Evolutionary conservation across 768 basidiomycete species (phyloP), one percentile per base, ranked within the genome.

Genomic region (Collybiopsis confluens): DNA sequence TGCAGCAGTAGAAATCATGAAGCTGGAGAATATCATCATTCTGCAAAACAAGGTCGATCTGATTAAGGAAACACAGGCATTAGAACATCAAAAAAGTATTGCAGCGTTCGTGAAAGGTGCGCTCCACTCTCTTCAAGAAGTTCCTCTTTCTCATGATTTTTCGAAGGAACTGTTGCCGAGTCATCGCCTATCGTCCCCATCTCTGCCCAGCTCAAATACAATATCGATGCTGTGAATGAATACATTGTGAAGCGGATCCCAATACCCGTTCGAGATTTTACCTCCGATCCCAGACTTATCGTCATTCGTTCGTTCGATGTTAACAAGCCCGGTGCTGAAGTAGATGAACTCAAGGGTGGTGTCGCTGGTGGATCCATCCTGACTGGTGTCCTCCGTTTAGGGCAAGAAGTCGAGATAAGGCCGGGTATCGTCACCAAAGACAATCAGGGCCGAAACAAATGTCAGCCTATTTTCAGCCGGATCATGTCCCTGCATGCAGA

Each of bases 281-380:
- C 84, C 30, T 87, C 92, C 26, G 85, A 90, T 57, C 93, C 97
- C 0, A 85, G 88, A 30, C 86, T 99, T 60, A 98, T 98, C 67
- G 95, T 98, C 68, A 99, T 99, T 70, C 92, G 96, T 60, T 97
- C 94, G 18, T 99, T 98, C 73, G 97, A 99, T 68, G 96, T 99
- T 68, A 99, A 99, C 81, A 98, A 97, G 71, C 97, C 97, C 10
- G 97, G 96, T 66, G 85, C 95, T 3, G 93, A 94, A 65, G 94
- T 98, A 3, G 89, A 96, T 61, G 97, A 99, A 40, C 80, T 98
- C 56, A 96, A 98, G 73, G 96, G 96, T 55, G 97, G 97, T 64
- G 97, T 98, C 36, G 97, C 97, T 16, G 97, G 97, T 69, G 96
- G 97, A 18, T 93, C 90, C 10, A 96, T 98, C 65, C 79, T 99